A percentile compares a stretch with the other conserved stretches of the same genome.
Conservation (phyloP, 2,329 filamentous ascomycete genomes). For the Reticulascus tulasneorum region DNA sequence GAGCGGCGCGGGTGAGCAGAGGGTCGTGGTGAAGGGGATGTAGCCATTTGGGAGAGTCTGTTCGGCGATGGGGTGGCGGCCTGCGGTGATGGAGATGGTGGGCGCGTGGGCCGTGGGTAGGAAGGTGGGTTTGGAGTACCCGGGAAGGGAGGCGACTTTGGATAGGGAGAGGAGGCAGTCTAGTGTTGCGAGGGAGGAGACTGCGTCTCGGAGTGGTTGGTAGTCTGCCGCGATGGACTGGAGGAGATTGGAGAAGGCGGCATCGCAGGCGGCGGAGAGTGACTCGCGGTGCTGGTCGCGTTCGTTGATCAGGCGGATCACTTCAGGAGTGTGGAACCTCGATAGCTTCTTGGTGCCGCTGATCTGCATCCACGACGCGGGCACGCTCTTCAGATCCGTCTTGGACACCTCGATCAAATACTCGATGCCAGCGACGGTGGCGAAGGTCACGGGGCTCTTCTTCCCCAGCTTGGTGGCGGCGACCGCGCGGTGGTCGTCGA, state of each 20-base stretch:
- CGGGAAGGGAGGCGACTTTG: constrained; percentile 77
- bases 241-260: constrained; percentile 71
- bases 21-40: constrained; percentile 80
- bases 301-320: constrained; percentile 76
- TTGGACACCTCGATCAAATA: constrained; percentile 93
- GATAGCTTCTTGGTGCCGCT: constrained; percentile 90
- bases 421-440: constrained; percentile 84
- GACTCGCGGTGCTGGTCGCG: constrained; percentile 94
- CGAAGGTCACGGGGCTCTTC: constrained; percentile 68
- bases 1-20: constrained; percentile 62
- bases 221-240: constrained; percentile 71
- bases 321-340: constrained; percentile 90
- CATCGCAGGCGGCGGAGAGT: constrained; percentile 85
- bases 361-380: constrained; percentile 92
- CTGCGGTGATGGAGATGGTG: constrained; percentile 66
- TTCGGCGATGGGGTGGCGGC: constrained; percentile 94
- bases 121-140: constrained; percentile 76
- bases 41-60: constrained; percentile 81
- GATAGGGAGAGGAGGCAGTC: constrained; percentile 89
- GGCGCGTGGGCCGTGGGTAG: constrained; percentile 58
- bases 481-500: constrained; percentile 69
- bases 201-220: constrained; percentile 81
- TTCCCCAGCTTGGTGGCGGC: constrained; percentile 71
- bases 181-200: constrained; percentile 79
- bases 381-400: constrained; percentile 75